Evolutionary conservation across 2,329 filamentous ascomycete genomes (phyloP), one percentile per base, ranked within the genome.

Genomic region (Aspergillus fischeri): DNA sequence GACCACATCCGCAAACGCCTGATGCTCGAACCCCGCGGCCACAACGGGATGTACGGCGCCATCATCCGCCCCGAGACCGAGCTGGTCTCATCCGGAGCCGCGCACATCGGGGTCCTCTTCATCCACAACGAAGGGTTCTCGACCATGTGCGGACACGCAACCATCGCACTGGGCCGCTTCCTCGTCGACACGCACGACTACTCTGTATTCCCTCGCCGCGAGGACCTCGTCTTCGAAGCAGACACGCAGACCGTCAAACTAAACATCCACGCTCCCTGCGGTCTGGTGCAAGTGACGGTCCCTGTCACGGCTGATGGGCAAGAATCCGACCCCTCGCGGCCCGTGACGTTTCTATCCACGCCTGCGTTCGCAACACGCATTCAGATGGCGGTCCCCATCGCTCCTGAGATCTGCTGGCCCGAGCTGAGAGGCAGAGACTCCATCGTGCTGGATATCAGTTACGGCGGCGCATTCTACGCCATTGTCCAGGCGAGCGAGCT

Each of bases 131-230:
- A 77, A 3, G 79, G 77, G 0, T 81, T 77, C 51, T 79, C 77
- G 7, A 81, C 78, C 4, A 81, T 81, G 72, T 81, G 80, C 58
- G 80, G 80, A 3, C 80, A 82, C 62, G 80, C 78, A 2, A 81
- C 80, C 0, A 78, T 83, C 49, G 80, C 80, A 0, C 61, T 82
- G 11, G 78, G 78, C 1, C 70, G 77, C 3, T 78, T 75, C 52
- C 64, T 78, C 0, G 68, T 78, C 21, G 77, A 80, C 55, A 72
- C 71, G 2, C 67, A 75, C 54, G 76, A 79, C 54, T 25, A 63
- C 20, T 53, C 28, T 10, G 65, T 78, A 14, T 81, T 81, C 54
- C 73, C 77, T 0, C 63, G 62, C 5, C 66, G 77, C 4, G 56
- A 68, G 2, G 53, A 69, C 1, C 56, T 80, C 20, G 47, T 57